These are phyloP conservation scores for Aureobasidium sp. DNA, from an alignment of 2,329 filamentous ascomycete species.

Conservation along the genomic window DNA sequence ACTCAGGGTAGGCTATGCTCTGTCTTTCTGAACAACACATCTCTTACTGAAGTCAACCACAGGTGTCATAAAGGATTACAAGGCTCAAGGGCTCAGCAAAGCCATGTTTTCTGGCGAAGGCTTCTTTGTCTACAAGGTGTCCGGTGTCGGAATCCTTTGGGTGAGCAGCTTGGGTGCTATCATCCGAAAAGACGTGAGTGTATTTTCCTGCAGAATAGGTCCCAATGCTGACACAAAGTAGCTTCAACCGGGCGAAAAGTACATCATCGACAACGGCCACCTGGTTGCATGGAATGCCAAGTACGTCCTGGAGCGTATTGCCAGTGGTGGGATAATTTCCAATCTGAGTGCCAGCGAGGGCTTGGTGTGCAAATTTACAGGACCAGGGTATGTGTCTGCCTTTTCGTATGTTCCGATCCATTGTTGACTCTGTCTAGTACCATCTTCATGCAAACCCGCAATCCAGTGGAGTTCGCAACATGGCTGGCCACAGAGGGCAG, in stretches of 20 bases:
- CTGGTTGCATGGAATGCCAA: conserved; percentile 96
- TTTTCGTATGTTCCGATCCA: background rate
- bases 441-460: conserved; percentile 86
- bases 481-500: conserved; percentile 38
- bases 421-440: conserved; percentile 58
- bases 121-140: conserved; percentile 80
- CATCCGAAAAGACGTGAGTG: conserved; percentile 79
- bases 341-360: conserved; percentile 74
- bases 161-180: conserved; percentile 91
- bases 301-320: conserved; percentile 81
- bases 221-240: conserved; percentile 18
- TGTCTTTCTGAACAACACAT: conserved; percentile 60
- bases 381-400: conserved; percentile 21
- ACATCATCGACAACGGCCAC: conserved; percentile 67
- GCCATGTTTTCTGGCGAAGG: conserved; percentile 93
- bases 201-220: background rate
- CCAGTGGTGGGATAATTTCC: conserved; percentile 90
- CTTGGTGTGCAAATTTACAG: conserved; percentile 87
- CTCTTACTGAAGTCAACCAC: background rate
- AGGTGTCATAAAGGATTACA: conserved; percentile 13
- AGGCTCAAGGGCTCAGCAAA: conserved; percentile 62
- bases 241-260: conserved; percentile 63
- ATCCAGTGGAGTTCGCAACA: conserved; percentile 54
- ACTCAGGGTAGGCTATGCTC: conserved; percentile 86
- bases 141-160: conserved; percentile 75